A percentile compares a stretch with the other conserved stretches of the same genome.
These are phyloP conservation scores for Phytophthora idaei DNA, from an alignment of 352 stramenopile species.

Conservation along the genomic window DNA sequence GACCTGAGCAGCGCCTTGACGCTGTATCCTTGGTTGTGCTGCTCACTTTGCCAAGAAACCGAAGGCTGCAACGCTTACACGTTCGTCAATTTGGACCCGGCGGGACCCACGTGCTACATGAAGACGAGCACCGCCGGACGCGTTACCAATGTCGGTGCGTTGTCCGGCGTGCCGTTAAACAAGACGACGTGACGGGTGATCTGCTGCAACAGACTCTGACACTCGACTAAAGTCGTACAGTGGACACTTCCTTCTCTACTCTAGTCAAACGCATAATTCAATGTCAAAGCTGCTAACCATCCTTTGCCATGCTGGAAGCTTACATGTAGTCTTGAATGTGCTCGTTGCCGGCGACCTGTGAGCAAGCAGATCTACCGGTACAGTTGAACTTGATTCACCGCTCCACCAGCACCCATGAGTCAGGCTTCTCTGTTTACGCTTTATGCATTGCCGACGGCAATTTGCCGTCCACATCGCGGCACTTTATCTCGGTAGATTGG, in stretches of 20 bases:
- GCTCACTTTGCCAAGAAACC: constrained; percentile 33
- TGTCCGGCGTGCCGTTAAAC: constrained; percentile 39
- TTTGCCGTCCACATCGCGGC: constrained; percentile 11
- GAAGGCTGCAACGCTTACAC: constrained; percentile 50
- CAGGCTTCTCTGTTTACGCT: constrained; percentile 16
- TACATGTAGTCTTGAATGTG: too few relatives aligned
- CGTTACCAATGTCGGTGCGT: constrained; percentile 27
- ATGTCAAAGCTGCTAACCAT: not conserved
- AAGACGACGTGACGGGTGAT: constrained; percentile 7
- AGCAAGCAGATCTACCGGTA: not conserved
- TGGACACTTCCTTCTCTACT: not conserved
- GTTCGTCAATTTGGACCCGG: constrained; percentile 46
- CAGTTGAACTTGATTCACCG: constrained; percentile 1
- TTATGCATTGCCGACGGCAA: not conserved
- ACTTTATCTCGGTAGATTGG: constrained; percentile 4
- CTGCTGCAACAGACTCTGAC: not conserved
- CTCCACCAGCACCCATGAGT: constrained; percentile 9
- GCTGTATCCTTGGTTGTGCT: constrained; percentile 43
- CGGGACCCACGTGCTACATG: constrained; percentile 51
- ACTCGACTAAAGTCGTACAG: constrained; percentile 1
- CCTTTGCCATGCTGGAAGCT: not conserved
- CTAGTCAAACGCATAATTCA: constrained; percentile 1
- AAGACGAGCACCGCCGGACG: constrained; percentile 39
- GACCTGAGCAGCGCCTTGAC: constrained; percentile 42
- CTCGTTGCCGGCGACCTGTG: too few relatives aligned